Evolutionary conservation across 2,329 filamentous ascomycete species (phyloP).

Genomic region (Zasmidium angulare): DNA sequence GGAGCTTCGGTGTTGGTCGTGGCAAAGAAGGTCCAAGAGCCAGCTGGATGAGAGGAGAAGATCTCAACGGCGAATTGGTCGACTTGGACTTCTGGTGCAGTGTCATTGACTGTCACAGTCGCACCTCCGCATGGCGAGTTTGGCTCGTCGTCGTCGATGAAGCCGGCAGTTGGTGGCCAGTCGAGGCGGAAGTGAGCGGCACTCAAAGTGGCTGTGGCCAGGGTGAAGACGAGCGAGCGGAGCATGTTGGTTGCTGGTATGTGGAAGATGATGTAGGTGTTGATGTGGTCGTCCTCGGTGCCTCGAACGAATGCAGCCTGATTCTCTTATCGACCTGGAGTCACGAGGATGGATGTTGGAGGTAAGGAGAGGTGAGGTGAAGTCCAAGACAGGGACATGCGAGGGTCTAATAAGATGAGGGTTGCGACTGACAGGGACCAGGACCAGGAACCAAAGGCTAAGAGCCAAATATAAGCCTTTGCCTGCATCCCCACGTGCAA

Average conservation of each 20-base stretch:
- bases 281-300: not conserved
- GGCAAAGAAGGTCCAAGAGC: slow-evolving; percentile 29
- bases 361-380: slow-evolving; percentile 3
- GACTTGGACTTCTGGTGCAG: slow-evolving; percentile 27
- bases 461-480: not conserved
- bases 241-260: slow-evolving; percentile 19
- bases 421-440: not conserved
- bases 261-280: not conserved
- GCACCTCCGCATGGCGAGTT: slow-evolving; percentile 32
- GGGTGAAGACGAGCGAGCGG: slow-evolving; percentile 25
- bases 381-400: not conserved
- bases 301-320: too few relatives aligned
- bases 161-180: slow-evolving; percentile 36
- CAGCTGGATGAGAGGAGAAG: slow-evolving; percentile 29
- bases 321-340: not conserved
- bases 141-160: slow-evolving; percentile 29
- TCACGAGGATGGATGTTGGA: not conserved
- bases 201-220: slow-evolving; percentile 31
- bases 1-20: slow-evolving; percentile 30
- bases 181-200: slow-evolving; percentile 46
- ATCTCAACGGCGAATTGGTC: slow-evolving; percentile 31
- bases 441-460: slow-evolving; percentile 1
- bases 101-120: slow-evolving; percentile 24
- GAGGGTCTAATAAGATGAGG: slow-evolving; percentile 2
- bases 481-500: not conserved